phyloP scores from a whole-genome alignment of 75 land plant species.

The Pinus taeda region DNA sequence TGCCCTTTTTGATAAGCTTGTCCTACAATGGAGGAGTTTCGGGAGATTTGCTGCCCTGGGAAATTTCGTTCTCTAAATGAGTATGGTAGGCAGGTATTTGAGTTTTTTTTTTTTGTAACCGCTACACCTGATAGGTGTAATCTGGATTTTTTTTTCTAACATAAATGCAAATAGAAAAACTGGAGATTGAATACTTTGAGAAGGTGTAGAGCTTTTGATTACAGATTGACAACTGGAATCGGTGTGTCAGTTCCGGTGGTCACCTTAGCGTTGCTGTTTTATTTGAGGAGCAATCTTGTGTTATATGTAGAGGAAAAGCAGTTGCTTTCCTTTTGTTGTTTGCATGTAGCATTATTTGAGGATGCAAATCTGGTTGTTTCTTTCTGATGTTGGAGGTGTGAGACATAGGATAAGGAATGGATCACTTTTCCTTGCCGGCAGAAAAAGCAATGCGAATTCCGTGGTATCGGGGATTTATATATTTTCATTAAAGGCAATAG shows the following conservation, averaged over 20 bases:
- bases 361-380: neutral
- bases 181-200: neutral
- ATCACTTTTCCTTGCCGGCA: neutral
- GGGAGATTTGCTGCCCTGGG: neutral
- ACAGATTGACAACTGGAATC: slow-evolving; percentile 1
- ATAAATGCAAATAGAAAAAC: neutral
- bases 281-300: neutral
- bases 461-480: neutral
- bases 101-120: neutral
- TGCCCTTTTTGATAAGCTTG: slow-evolving; percentile 1
- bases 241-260: neutral
- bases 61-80: slow-evolving; percentile 2
- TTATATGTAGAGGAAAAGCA: neutral
- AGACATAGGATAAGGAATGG: neutral
- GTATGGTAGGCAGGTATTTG: slow-evolving; percentile 4
- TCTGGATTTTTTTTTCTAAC: neutral
- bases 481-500: too few species aligned
- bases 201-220: neutral
- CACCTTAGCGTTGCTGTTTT: neutral
- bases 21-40: neutral
- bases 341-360: too few species aligned
- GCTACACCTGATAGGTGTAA: neutral
- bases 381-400: neutral
- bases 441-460: neutral
- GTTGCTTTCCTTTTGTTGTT: neutral